Conservation (phyloP, 164 flowering plant species). For the Stephania cephalantha region DNA sequence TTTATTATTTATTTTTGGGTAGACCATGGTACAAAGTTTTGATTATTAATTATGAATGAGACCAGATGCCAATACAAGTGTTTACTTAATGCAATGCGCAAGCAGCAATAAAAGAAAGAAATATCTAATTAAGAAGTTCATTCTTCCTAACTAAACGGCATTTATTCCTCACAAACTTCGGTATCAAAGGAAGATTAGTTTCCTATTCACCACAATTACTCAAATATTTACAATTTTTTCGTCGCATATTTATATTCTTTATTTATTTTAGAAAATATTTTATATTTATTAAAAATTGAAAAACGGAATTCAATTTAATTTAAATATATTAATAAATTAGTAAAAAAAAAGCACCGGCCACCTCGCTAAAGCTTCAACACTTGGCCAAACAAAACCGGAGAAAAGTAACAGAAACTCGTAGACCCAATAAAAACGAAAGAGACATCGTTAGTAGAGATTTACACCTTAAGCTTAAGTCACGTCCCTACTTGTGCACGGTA, state of each 20-base stretch:
- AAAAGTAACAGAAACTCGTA: slow-evolving; percentile 11
- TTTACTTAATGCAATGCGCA: background rate
- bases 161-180: slow-evolving; percentile 24
- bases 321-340: background rate
- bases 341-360: slow-evolving; percentile 12
- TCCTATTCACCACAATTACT: slow-evolving; percentile 22
- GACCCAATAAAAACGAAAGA: background rate
- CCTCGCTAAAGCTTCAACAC: slow-evolving; percentile 10
- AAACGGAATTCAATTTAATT: background rate
- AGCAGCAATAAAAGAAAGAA: background rate
- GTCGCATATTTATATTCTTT: too few species aligned
- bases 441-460: too few species aligned
- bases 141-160: slow-evolving; percentile 19
- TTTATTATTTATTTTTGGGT: too few species aligned
- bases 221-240: background rate
- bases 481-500: too few species aligned
- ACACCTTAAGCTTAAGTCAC: too few species aligned
- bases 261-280: too few species aligned
- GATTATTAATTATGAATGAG: too few species aligned
- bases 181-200: slow-evolving; percentile 26
- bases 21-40: too few species aligned
- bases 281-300: too few species aligned
- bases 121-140: slow-evolving; percentile 10
- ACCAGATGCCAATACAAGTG: too few species aligned
- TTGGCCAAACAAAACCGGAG: slow-evolving; percentile 10